Evolutionary conservation across 768 basidiomycete species (phyloP).

Genomic region (Phallus indusiatus): DNA sequence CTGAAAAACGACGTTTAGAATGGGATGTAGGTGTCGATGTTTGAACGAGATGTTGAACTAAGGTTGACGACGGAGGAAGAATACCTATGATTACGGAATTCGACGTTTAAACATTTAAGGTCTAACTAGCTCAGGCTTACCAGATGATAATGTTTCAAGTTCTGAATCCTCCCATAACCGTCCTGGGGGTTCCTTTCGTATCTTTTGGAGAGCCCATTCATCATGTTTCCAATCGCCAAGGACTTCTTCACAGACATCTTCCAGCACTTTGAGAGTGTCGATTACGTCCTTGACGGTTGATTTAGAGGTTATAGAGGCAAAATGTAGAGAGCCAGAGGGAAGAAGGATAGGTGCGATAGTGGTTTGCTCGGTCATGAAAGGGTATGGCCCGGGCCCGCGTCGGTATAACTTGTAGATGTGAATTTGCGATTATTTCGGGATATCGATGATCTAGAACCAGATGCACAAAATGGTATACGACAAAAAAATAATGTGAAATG

Average conservation of each 20-base stretch:
- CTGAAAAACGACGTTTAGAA: constrained; percentile 50
- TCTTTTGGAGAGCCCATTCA: constrained; percentile 62
- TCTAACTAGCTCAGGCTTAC: constrained; percentile 24
- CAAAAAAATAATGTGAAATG: too few species aligned
- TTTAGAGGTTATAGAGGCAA: constrained; percentile 45
- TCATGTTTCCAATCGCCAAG: constrained; percentile 46
- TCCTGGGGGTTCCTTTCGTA: constrained; percentile 49
- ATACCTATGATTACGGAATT: constrained; percentile 35
- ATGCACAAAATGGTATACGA: too few species aligned
- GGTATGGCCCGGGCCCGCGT: background rate
- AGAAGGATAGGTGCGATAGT: constrained; percentile 55
- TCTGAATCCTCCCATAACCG: constrained; percentile 66
- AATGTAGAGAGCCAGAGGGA: constrained; percentile 49
- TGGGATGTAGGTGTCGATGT: constrained; percentile 23
- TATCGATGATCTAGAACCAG: too few species aligned
- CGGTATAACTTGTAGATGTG: too few species aligned
- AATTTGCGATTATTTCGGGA: too few species aligned
- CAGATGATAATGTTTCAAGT: constrained; percentile 53
- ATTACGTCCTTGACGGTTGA: constrained; percentile 56
- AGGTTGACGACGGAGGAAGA: constrained; percentile 32
- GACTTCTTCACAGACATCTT: constrained; percentile 43
- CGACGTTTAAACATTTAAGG: constrained; percentile 7
- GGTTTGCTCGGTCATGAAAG: constrained; percentile 22
- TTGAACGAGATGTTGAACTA: constrained; percentile 45
- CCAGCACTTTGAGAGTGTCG: constrained; percentile 34